Evolutionary conservation across 2,329 filamentous ascomycete species (phyloP), one percentile per base, ranked within the genome.

Genomic region (Fusarium sacchari): DNA sequence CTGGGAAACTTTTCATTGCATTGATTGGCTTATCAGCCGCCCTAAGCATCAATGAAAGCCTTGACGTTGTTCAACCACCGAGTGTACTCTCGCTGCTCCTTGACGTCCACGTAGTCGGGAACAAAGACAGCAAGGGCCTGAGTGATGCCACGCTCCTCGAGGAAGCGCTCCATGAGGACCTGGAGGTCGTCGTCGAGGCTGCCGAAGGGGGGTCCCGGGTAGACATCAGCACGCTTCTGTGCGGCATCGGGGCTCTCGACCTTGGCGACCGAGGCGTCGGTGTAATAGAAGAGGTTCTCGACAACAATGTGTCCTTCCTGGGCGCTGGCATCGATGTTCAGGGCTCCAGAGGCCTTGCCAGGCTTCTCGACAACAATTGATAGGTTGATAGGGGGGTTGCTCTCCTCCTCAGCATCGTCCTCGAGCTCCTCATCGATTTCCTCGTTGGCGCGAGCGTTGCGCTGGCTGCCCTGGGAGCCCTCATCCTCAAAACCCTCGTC

Each of bases 51-150:
- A 76, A 98, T 87, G 81, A 98, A 98, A 72, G 85, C 86, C 90
- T 96, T 96, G 84, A 98, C 89, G 81, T 93, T 93, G 83, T 91
- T 89, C 83, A 99, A 86, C 96, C 97, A 99, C 75, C 89, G 86
- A 71, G 97, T 86, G 84, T 99, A 99, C 88, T 99, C 96, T 85
- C 91, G 93, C 90, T 98, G 96, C 90, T 99, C 96, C 92, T 99
- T 99, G 85, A 93, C 90, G 82, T 98, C 95, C 80, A 98, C 95
- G 86, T 97, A 99, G 83, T 98, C 95, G 42, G 95, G 94, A 49
- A 97, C 92, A 83, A 98, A 98, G 76, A 95, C 86, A 60, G 95
- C 96, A 78, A 99, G 89, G 67, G 92, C 90, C 78, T 93, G 91
- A 80, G 96, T 94, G 84, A 99, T 90, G 74, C 96, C 96, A 78